A percentile compares a stretch with the other conserved stretches of the same genome.
Conservation (phyloP, 116 monocot species). For the Dioscorea cayenensis region DNA sequence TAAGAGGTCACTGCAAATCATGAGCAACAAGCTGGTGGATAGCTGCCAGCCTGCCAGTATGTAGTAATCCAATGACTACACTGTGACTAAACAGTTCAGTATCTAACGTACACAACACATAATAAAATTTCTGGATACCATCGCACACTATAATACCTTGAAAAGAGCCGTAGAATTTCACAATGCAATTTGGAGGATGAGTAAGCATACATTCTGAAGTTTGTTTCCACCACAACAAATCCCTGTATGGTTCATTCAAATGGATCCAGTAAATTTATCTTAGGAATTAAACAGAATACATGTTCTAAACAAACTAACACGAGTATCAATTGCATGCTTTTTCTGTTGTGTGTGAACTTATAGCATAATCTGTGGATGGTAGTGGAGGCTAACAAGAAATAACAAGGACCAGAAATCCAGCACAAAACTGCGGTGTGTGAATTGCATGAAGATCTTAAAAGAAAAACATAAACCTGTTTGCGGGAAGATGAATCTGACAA, state of each 20-base stretch:
- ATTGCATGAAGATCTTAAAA: neutral
- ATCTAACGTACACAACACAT: neutral
- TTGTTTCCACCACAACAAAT: slow-evolving; percentile 95
- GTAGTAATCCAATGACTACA: no score
- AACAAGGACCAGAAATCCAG: neutral
- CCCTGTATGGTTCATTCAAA: slow-evolving; percentile 40
- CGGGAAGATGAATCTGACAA: slow-evolving; percentile 77
- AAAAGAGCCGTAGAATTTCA: slow-evolving; percentile 90
- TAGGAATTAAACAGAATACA: neutral
- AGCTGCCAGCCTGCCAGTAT: no score
- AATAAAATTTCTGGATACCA: neutral
- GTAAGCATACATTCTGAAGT: slow-evolving; percentile 93
- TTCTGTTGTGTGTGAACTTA: neutral
- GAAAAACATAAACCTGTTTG: slow-evolving; percentile 52
- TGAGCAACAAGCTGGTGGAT: neutral
- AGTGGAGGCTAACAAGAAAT: neutral
- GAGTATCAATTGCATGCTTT: neutral
- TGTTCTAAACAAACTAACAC: neutral
- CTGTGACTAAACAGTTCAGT: no score
- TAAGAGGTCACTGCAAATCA: neutral
- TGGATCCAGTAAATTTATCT: neutral
- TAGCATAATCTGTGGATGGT: neutral
- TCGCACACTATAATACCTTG: slow-evolving; percentile 44
- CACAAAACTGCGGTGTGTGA: neutral
- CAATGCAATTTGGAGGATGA: slow-evolving; percentile 89